These are phyloP conservation scores for Backusella sp. DNA, from an alignment of 192 early-diverging fungal genomes.

Conservation along the genomic window DNA sequence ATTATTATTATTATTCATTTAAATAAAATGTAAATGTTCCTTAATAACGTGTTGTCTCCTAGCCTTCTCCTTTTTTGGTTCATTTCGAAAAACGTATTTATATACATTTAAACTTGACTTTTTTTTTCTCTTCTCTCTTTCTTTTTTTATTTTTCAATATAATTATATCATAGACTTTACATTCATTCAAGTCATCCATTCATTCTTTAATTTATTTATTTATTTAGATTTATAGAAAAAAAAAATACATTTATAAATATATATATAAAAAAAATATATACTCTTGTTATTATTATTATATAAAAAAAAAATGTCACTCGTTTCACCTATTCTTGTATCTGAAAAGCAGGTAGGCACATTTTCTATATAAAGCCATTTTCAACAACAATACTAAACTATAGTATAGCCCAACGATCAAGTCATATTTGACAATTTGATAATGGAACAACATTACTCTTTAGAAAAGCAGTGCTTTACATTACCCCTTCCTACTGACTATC, in stretches of 20 bases:
- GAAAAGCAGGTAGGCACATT: background rate
- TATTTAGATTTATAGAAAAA: background rate
- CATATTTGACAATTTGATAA: background rate
- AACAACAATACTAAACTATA: background rate
- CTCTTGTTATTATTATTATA: background rate
- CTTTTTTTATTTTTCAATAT: background rate
- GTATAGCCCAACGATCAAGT: background rate
- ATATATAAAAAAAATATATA: background rate
- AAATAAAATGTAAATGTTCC: slow-evolving; percentile 3
- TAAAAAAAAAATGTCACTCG: background rate
- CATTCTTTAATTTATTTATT: background rate
- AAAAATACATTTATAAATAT: background rate
- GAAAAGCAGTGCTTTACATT: background rate
- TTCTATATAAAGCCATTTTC: too few species aligned
- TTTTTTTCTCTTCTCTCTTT: background rate
- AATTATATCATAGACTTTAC: background rate
- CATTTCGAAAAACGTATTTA: background rate
- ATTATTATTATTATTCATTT: slow-evolving; percentile 4
- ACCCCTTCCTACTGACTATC: background rate
- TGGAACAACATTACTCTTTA: background rate
- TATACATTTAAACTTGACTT: background rate
- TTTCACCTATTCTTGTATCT: background rate
- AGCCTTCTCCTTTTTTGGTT: slow-evolving; percentile 1
- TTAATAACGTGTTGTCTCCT: slow-evolving; percentile 5
- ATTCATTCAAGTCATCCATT: background rate